Conservation (phyloP, 2,329 filamentous ascomycete genomes). For the Torrubiella hemipterigena region DNA sequence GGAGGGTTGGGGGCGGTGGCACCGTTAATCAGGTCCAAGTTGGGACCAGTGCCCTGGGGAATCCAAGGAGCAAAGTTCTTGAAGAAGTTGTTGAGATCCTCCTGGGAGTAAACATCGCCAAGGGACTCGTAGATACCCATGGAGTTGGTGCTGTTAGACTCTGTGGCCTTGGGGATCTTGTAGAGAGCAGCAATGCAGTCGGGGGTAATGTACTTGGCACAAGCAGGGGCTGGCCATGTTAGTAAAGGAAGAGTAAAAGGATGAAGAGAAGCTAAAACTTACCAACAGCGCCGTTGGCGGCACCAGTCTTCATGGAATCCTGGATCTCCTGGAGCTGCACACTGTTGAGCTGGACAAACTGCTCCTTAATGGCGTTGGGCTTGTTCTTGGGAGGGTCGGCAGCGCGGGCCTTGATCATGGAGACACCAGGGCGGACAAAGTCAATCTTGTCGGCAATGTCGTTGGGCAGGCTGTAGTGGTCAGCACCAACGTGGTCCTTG, state of each 20-base stretch:
- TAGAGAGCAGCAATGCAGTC: slow-evolving; percentile 40
- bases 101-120: slow-evolving; percentile 36
- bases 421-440: slow-evolving; percentile 26
- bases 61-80: slow-evolving; percentile 18
- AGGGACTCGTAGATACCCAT: slow-evolving; percentile 39
- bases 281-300: slow-evolving; percentile 1
- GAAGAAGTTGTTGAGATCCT: slow-evolving; percentile 36
- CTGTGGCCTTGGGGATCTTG: slow-evolving; percentile 19
- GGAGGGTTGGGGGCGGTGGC: slow-evolving; percentile 6
- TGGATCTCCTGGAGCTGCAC: too few species aligned
- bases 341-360: background rate
- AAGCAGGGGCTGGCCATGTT: slow-evolving; percentile 13
- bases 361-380: slow-evolving; percentile 4
- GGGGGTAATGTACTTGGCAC: slow-evolving; percentile 44
- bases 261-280: slow-evolving; percentile 1
- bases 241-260: background rate
- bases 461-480: slow-evolving; percentile 25
- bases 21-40: slow-evolving; percentile 7
- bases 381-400: background rate
- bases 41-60: slow-evolving; percentile 7
- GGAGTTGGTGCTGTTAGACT: slow-evolving; percentile 25
- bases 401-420: slow-evolving; percentile 15
- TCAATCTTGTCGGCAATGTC: slow-evolving; percentile 23
- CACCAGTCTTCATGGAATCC: slow-evolving; percentile 2
- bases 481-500: slow-evolving; percentile 23